Base-by-base conservation (phyloP, 345 rosid species). In the Hibiscus mutabilis region DNA sequence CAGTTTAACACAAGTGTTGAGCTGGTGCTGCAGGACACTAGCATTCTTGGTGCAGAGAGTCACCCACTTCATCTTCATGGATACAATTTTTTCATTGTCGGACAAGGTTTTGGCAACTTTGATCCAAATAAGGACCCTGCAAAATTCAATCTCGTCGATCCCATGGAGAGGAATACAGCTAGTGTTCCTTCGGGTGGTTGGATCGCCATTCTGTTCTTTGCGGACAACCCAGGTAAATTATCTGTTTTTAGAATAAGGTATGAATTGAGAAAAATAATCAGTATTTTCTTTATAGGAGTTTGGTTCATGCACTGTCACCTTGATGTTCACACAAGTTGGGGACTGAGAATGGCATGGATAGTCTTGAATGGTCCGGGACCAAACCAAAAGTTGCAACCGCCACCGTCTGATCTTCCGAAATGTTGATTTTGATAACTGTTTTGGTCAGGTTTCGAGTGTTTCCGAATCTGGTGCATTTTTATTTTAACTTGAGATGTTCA, bases 361-460 rank as follows among this genome's bases (percentile, higher is more conserved):
- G 80, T 81, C 4, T 52, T 55, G 47, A 78, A 81, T 78, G 84
- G 84, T 27, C 59, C 75, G 40, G 70, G 60, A 51, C 80, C 84
- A 2, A 78, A 60, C 24, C 82, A 81, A 64, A 81, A 76, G 78
- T 35, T 81, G 42, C 76, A 63, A 25, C 78, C 82, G 5, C 84
- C 84, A 21, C 84, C 84, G 33, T 72, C 87, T 9, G 87, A 84
- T 79, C 84, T 84, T 52, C 87, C 87, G 21, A 66, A 62, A 42
- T 84, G 87, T 44, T 84, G 78, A 81, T n/a, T 29, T 56, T 62
- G 73, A 47, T 24, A 25, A 14, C 33, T 1, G 1, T 53, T 19
- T 53, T 53, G 25, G 58, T 53, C 24, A 3, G 8, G 2, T 75
- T 69, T 49, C 11, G 59, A 78, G 71, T 65, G 78, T 15, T 65